Conservation (phyloP, 1,284 basidiomycete species). For the Ceratobasidium sp. region DNA sequence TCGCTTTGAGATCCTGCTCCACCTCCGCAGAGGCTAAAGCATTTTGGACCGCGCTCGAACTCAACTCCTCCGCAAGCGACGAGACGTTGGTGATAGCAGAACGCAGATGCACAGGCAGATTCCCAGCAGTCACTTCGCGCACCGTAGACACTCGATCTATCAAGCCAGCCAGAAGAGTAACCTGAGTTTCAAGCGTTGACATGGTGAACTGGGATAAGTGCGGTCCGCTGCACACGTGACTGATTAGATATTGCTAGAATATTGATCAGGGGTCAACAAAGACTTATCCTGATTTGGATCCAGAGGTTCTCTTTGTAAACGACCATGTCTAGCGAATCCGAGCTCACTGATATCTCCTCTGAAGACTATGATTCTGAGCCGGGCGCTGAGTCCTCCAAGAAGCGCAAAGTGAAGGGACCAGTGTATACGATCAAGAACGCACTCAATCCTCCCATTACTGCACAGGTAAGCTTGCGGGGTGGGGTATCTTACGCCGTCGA, state of each 20-base stretch:
- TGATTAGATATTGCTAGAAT: too few relatives aligned
- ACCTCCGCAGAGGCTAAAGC: conserved; percentile 29
- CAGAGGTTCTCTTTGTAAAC: too few relatives aligned
- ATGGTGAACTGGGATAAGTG: too few relatives aligned
- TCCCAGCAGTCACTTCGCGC: conserved; percentile 33
- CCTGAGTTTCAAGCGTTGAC: conserved; percentile 34
- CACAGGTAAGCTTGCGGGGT: conserved; percentile 12
- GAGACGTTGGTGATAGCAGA: conserved; percentile 32
- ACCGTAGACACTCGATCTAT: conserved; percentile 30
- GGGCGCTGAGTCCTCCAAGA: not conserved
- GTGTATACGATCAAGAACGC: conserved; percentile 22
- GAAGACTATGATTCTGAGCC: conserved; percentile 7
- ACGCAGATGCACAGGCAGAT: conserved; percentile 32
- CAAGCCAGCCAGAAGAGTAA: conserved; percentile 18
- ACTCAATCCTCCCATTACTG: conserved; percentile 23
- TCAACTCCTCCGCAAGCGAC: conserved; percentile 22
- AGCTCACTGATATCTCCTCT: conserved; percentile 33
- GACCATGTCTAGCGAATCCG: conserved; percentile 37
- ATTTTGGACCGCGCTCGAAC: conserved; percentile 17
- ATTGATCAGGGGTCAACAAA: too few relatives aligned
- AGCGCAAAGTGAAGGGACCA: not conserved
- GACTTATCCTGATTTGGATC: too few relatives aligned
- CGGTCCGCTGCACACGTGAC: too few relatives aligned
- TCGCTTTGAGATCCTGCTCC: conserved; percentile 22
- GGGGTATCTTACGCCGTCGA: not conserved